Base-by-base conservation (phyloP, 139 green algal species). In the Coelastrella sp. region DNA sequence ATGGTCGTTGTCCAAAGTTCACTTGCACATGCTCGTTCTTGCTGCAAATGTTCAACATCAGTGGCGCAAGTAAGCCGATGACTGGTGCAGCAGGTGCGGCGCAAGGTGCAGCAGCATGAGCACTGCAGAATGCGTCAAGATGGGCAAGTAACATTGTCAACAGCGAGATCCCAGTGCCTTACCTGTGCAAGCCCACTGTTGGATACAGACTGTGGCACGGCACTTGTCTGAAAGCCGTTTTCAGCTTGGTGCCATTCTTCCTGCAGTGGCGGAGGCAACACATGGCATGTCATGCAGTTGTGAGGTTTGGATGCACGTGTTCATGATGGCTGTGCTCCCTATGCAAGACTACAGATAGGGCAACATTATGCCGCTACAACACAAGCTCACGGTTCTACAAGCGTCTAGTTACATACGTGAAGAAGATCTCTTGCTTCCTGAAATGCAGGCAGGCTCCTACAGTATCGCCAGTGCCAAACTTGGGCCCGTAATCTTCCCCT, bases 331-430 rank as follows among this genome's bases (percentile, higher is more conserved):
- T n/a, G n/a, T n/a, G n/a, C n/a, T n/a, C n/a, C n/a, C n/a, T n/a
- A n/a, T n/a, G n/a, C n/a, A n/a, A n/a, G n/a, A n/a, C n/a, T n/a
- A n/a, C n/a, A n/a, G n/a, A n/a, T n/a, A n/a, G n/a, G n/a, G n/a
- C n/a, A n/a, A n/a, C n/a, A n/a, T n/a, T n/a, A n/a, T n/a, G n/a
- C n/a, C n/a, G n/a, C n/a, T n/a, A n/a, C n/a, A n/a, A n/a, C n/a
- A n/a, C n/a, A n/a, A n/a, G n/a, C n/a, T n/a, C n/a, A n/a, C n/a
- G n/a, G n/a, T n/a, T n/a, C n/a, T n/a, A n/a, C n/a, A n/a, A n/a
- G n/a, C n/a, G n/a, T n/a, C n/a, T n/a, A n/a, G n/a, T n/a, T n/a
- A 9, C 93, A 88, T 63, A 96, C 94, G 96, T 98, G 90, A 98
- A 98, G 90, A 98, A 98, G 17, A 98, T 96, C 77, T 97, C 92